Evolutionary conservation across 106 monocot species (phyloP).

Genomic region (Dactylorhiza incarnata): DNA sequence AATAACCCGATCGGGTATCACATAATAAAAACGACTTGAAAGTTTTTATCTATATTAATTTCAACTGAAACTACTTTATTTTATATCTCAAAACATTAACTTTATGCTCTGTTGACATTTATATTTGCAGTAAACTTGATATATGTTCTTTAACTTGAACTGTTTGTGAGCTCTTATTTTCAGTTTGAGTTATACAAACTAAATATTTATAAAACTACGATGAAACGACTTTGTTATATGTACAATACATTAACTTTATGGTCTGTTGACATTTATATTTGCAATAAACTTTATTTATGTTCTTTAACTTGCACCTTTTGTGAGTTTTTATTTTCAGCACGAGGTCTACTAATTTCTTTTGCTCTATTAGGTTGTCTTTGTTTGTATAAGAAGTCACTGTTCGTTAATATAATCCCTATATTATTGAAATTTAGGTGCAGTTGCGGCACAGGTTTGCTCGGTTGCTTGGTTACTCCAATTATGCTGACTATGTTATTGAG

Average conservation of each 20-base stretch:
- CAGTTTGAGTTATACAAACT: background rate
- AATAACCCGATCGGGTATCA: too few relatives aligned
- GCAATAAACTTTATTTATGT: background rate
- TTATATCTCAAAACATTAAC: background rate
- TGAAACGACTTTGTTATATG: too few relatives aligned
- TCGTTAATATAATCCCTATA: background rate
- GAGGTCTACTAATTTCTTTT: background rate
- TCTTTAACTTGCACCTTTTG: background rate
- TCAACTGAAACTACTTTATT: too few relatives aligned
- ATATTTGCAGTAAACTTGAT: background rate
- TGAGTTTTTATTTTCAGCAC: background rate
- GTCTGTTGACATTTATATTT: background rate
- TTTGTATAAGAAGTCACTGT: background rate
- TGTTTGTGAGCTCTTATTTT: background rate
- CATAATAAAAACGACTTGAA: too few relatives aligned
- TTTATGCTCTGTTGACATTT: background rate
- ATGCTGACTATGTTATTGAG: slow-evolving; percentile 77
- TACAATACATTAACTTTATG: background rate
- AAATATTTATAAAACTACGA: too few relatives aligned
- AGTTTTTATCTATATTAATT: background rate
- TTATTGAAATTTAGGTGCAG: slow-evolving; percentile 36
- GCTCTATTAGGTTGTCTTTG: background rate
- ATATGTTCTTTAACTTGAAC: background rate
- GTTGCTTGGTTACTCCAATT: slow-evolving; percentile 85
- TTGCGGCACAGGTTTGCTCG: slow-evolving; percentile 74